Evolutionary conservation across 768 basidiomycete species (phyloP).

Genomic region (Hypholoma sublateritium): DNA sequence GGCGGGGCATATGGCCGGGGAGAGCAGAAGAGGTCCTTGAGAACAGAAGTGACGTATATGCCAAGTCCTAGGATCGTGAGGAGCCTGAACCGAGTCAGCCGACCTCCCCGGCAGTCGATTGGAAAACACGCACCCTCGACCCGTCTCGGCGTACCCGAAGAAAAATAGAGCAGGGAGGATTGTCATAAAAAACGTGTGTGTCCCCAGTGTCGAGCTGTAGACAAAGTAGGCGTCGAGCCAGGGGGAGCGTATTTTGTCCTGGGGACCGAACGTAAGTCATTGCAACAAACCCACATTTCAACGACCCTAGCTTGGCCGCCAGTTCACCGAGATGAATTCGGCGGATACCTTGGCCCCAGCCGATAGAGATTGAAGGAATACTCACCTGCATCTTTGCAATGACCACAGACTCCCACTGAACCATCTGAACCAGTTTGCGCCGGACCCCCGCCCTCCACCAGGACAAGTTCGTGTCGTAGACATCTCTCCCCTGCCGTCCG

Average conservation of each 20-base stretch:
- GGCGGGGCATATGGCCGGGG: slow-evolving; percentile 92
- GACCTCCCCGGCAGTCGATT: too few relatives aligned
- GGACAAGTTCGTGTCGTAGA: slow-evolving; percentile 64
- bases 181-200: slow-evolving; percentile 93
- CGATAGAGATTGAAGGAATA: neutral
- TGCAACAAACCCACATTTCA: neutral
- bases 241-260: slow-evolving; percentile 58
- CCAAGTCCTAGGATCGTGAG: slow-evolving; percentile 72
- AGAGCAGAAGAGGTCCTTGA: slow-evolving; percentile 88
- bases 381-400: slow-evolving; percentile 71
- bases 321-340: neutral
- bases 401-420: slow-evolving; percentile 58
- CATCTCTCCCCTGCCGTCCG: slow-evolving; percentile 40
- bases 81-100: slow-evolving; percentile 40
- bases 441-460: slow-evolving; percentile 68
- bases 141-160: slow-evolving; percentile 76
- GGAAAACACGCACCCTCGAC: slow-evolving; percentile 61
- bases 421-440: slow-evolving; percentile 46
- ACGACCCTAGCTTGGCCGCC: neutral
- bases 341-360: neutral
- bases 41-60: slow-evolving; percentile 82
- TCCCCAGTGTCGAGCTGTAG: slow-evolving; percentile 76
- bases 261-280: slow-evolving; percentile 5
- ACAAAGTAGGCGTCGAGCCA: slow-evolving; percentile 83
- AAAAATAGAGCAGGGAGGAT: slow-evolving; percentile 85